Conservation (phyloP, 202 grass and related monocot genomes). For the Schoenoplectus tabernaemontani region DNA sequence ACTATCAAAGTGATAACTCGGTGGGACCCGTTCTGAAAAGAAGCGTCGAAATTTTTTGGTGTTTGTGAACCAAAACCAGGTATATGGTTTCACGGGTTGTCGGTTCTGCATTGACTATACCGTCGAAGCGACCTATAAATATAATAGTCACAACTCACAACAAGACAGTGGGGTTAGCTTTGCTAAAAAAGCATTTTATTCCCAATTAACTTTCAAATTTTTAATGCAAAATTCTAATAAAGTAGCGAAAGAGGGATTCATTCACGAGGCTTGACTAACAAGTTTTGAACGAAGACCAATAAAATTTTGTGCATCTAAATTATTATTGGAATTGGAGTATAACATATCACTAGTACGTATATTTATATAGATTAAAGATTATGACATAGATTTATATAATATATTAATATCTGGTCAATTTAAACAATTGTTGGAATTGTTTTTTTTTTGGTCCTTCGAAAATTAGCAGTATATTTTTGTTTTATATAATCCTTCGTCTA, state of each 20-base stretch:
- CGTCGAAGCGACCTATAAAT: no score
- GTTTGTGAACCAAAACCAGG: background rate
- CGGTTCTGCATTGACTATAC: no score
- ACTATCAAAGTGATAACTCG: background rate
- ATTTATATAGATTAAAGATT: no score
- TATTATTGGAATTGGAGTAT: no score
- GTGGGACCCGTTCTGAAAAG: background rate
- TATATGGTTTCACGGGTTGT: no score
- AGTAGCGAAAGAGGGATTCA: background rate
- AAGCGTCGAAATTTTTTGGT: background rate
- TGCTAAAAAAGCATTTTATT: conserved; percentile 10
- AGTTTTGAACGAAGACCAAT: background rate
- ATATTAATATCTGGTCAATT: no score
- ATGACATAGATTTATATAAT: no score
- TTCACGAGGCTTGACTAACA: background rate
- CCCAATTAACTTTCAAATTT: conserved; percentile 2
- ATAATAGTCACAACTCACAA: no score
- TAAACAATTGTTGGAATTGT: no score
- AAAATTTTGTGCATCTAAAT: background rate
- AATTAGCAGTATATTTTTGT: no score
- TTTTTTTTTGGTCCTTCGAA: no score
- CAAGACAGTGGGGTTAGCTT: background rate
- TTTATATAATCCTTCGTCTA: background rate
- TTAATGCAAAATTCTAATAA: background rate
- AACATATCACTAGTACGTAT: no score